Evolutionary conservation across 768 basidiomycete genomes (phyloP), one percentile per base, ranked within the genome.

Genomic region (Leccinum subgranulosum): DNA sequence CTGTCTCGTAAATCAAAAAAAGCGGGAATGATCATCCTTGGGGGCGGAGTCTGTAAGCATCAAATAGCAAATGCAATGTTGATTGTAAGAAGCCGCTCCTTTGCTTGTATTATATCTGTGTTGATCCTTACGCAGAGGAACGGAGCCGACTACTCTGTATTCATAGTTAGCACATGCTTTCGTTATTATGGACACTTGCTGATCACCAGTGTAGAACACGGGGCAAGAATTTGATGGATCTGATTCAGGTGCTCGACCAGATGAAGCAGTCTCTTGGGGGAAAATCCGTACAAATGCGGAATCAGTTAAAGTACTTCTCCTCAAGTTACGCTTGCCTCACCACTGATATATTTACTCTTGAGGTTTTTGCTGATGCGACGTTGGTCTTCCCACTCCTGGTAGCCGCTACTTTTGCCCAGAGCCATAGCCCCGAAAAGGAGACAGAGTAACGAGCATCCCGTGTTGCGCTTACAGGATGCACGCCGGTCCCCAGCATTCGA

Each of bases 41-140:
- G 97, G 8, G 97, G 97, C 3, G 97, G 97, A 1, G 94, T 99
- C 10, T 98, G 95, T 77, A 99, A 99, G 72, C 97, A 99, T 70
- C 97, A 99, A 69, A 97, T 99, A 56, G 96, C 96, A n/a, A 99
- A 99, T 69, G 94, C 96, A 2, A 98, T 99, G 97, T 78, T 99
- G 23, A 97, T 99, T 69, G 96, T 98, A 73, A 74, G 83, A 39
- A 23, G 63, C 23, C 11, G 47, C 46, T 9, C 8, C 59, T 55
- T 19, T 53, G 12, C 46, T 46, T 41, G 49, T 15, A 54, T 51
- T 39, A 17, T 27, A 15, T 31, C 41, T 55, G 28, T 54, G 28
- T 54, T 59, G 31, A 57, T 55, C 17, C 33, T 23, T 52, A 56
- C 7, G 36, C 52, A 98, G 97, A 85, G 97, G 31, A 99, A 99